Conservation (phyloP, 2,329 filamentous ascomycete species). For the Fusarium ramigenum region DNA sequence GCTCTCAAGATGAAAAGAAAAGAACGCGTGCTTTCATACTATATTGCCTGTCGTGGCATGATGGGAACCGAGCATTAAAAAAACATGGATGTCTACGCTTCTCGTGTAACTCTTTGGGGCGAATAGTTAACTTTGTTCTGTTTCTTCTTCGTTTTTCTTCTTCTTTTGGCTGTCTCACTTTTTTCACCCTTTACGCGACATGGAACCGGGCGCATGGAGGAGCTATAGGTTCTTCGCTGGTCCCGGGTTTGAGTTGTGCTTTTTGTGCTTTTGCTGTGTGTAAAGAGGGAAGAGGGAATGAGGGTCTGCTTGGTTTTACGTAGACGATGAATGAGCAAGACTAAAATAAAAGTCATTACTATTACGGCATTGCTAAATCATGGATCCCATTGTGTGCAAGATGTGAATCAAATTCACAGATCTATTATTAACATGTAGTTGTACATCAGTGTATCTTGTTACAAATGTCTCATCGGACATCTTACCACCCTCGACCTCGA, state of each 20-base stretch:
- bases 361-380: slow-evolving; percentile 20
- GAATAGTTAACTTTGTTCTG: slow-evolving; percentile 29
- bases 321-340: slow-evolving; percentile 46
- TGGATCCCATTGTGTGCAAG: not conserved
- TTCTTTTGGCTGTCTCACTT: slow-evolving; percentile 21
- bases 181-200: not conserved
- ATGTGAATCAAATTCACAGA: not conserved
- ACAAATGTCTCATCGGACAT: not conserved
- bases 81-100: slow-evolving; percentile 35
- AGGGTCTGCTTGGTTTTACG: slow-evolving; percentile 40
- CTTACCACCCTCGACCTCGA: slow-evolving; percentile 44
- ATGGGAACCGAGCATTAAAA: slow-evolving; percentile 27
- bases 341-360: slow-evolving; percentile 44
- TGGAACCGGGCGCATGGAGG: slow-evolving; percentile 15
- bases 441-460: not conserved
- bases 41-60: slow-evolving; percentile 7
- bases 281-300: slow-evolving; percentile 10
- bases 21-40: slow-evolving; percentile 12
- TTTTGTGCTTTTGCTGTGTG: slow-evolving; percentile 14
- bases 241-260: slow-evolving; percentile 22
- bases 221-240: slow-evolving; percentile 19
- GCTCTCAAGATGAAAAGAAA: not conserved
- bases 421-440: not conserved
- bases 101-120: slow-evolving; percentile 39
- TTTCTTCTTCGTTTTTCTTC: slow-evolving; percentile 22